phyloP scores from a whole-genome alignment of 2,329 filamentous ascomycete genomes.

The Claviceps digitariae region DNA sequence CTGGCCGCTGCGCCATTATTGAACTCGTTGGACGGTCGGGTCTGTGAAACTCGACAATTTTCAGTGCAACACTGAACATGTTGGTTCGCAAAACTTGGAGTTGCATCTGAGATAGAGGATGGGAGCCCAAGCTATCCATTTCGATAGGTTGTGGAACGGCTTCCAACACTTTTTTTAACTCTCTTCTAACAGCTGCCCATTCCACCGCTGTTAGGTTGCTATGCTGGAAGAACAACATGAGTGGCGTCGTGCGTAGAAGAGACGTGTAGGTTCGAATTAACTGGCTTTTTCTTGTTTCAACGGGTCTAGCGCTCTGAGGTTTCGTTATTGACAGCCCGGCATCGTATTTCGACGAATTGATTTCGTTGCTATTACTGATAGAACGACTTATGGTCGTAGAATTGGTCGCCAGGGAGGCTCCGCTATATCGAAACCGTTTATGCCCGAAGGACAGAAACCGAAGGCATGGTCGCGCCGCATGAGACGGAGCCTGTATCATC shows the following conservation, averaged over 20 bases:
- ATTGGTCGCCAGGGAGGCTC: constrained; percentile 14
- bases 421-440: background rate
- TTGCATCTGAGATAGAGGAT: constrained; percentile 50
- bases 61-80: constrained; percentile 75
- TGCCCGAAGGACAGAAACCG: constrained; percentile 6
- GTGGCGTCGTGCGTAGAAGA: constrained; percentile 67
- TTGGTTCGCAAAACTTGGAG: constrained; percentile 78
- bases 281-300: constrained; percentile 83
- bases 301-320: constrained; percentile 74
- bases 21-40: constrained; percentile 26
- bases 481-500: constrained; percentile 11
- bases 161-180: constrained; percentile 29
- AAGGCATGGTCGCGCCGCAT: constrained; percentile 10
- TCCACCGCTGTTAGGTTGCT: constrained; percentile 59
- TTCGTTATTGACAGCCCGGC: constrained; percentile 51
- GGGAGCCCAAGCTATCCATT: constrained; percentile 13
- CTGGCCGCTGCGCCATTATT: constrained; percentile 17
- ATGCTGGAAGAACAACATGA: constrained; percentile 72
- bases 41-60: constrained; percentile 73
- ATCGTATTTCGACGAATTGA: constrained; percentile 25
- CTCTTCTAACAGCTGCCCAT: constrained; percentile 30
- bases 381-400: background rate
- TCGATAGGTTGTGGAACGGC: constrained; percentile 23
- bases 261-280: constrained; percentile 77
- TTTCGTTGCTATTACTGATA: background rate